Conservation (phyloP, 2,329 filamentous ascomycete genomes). For the Botryotinia narcissicola region DNA sequence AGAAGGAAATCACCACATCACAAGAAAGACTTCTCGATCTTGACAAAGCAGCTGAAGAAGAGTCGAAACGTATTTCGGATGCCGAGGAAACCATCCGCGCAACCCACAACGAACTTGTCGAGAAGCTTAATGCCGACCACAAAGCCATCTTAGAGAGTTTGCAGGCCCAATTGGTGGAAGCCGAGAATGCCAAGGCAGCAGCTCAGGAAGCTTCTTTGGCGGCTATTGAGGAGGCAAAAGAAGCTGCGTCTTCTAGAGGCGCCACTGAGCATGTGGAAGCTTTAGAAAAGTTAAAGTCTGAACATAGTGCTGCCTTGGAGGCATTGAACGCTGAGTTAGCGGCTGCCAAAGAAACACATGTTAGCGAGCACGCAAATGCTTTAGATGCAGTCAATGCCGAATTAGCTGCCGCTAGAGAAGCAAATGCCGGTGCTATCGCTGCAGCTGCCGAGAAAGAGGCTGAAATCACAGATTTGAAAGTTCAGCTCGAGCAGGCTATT, state of each 20-base stretch:
- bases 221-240: conserved; percentile 36
- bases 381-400: conserved; percentile 40
- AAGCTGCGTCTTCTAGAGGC: conserved; percentile 30
- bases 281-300: conserved; percentile 41
- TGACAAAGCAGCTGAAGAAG: conserved; percentile 49
- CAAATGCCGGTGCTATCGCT: conserved; percentile 38
- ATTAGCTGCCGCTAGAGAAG: conserved; percentile 49
- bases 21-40: conserved; percentile 56
- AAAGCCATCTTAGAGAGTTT: conserved; percentile 32
- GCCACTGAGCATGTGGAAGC: conserved; percentile 44
- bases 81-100: conserved; percentile 44
- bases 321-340: conserved; percentile 44
- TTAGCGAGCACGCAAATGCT: conserved; percentile 25
- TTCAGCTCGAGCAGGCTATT: conserved; percentile 43
- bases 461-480: conserved; percentile 36
- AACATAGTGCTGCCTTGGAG: conserved; percentile 29
- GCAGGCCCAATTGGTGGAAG: conserved; percentile 34
- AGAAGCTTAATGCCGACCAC: conserved; percentile 38
- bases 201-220: conserved; percentile 34
- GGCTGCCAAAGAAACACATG: conserved; percentile 48
- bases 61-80: conserved; percentile 40
- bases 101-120: conserved; percentile 48
- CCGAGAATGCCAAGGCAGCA: conserved; percentile 28
- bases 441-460: conserved; percentile 40
- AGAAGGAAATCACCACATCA: conserved; percentile 54